Base-by-base conservation (phyloP, 2,329 filamentous ascomycete genomes). In the Penicillium sp. region DNA sequence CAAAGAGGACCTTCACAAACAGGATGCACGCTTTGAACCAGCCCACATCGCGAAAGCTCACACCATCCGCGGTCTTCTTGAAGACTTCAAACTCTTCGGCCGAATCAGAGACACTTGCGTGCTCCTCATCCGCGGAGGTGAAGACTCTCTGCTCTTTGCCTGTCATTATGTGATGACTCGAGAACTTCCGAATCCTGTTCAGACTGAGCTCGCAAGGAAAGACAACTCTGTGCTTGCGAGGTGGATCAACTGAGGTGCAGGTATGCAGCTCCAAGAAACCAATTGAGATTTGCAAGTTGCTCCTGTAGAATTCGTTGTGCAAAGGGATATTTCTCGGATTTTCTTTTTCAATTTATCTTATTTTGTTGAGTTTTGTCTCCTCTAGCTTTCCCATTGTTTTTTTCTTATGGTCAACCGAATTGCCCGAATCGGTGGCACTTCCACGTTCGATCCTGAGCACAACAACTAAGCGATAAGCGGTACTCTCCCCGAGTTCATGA, bases 11-110 rank as follows among this genome's bases (percentile, higher is more conserved):
- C 71, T 71, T 71, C 37, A 66, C 68, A 59, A 83, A 82, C 53
- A 83, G 81, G 45, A 82, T 76, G 0, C 78, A 77, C 1, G 81
- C 79, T 38, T 79, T 77, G 28, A 79, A 69, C 80, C 81, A 82
- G 39, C 77, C 73, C 20, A 83, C 81, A 7, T 78, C 82, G 28
- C 81, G 74, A 57, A 82, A 83, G 57, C 82, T 75, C 15, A 82
- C 79, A 12, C 73, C 72, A 6, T 78, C 77, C 6, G 76, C 70
- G 2, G 72, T 72, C 28, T 75, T 75, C 66, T 81, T 79, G 68
- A 83, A 83, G 1, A 83, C 76, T 58, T 83, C 81, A 37, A 60
- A 31, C 38, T 65, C 62, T 37, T 68, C 60, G 5, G 42, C 22
- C 2, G 42, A 45, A 22, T 45, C 42, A 5, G 14, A 28, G 14